These are phyloP conservation scores for Daedaleopsis nitida DNA, from an alignment of 768 basidiomycete species.

Conservation along the genomic window DNA sequence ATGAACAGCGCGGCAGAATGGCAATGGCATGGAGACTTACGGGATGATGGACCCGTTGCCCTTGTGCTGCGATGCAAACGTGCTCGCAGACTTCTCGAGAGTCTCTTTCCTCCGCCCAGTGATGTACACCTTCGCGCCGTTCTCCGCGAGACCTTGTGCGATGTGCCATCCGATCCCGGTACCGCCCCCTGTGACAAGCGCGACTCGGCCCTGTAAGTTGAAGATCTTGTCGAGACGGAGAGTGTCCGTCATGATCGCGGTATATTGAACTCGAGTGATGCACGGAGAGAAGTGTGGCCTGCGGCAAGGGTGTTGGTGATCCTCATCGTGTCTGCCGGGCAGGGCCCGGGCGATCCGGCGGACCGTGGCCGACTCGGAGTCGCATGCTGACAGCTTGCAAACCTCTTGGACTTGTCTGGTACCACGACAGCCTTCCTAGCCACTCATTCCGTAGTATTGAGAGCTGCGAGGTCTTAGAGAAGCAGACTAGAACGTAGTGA, in stretches of 20 bases:
- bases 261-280: no score
- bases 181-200: constrained; percentile 51
- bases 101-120: constrained; percentile 69
- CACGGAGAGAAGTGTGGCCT: neutral
- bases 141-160: constrained; percentile 69
- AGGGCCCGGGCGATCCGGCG: no score
- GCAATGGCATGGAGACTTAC: constrained; percentile 43
- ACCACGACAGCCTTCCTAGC: no score
- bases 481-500: no score
- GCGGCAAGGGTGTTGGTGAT: no score
- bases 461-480: no score
- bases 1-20: neutral
- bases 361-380: no score
- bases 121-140: constrained; percentile 82
- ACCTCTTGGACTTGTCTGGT: no score
- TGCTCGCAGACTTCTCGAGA: constrained; percentile 49
- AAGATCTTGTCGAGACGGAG: constrained; percentile 25
- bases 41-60: constrained; percentile 55
- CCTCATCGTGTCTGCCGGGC: no score
- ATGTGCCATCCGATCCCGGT: constrained; percentile 67
- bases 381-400: no score
- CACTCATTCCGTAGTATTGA: no score
- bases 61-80: constrained; percentile 46
- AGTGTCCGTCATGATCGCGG: constrained; percentile 13
- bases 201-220: constrained; percentile 59